These are phyloP conservation scores for Exophiala phaeomuriformis DNA, from an alignment of 2,329 filamentous ascomycete species.

Conservation along the genomic window DNA sequence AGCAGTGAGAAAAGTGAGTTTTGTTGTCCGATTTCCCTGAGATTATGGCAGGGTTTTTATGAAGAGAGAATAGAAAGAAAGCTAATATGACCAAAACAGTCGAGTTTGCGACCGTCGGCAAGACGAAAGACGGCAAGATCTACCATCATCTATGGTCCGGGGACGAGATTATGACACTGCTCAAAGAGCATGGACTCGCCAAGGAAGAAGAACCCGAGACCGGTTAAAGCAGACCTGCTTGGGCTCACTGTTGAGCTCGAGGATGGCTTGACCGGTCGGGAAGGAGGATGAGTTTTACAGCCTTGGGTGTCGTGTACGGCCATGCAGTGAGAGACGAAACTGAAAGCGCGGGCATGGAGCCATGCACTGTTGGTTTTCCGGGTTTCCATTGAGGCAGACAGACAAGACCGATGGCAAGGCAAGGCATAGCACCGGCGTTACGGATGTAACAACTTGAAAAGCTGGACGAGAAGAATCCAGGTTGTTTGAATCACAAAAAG, in stretches of 20 bases:
- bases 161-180: constrained; percentile 86
- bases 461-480: neutral
- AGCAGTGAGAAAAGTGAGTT: constrained; percentile 96
- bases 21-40: too few species aligned
- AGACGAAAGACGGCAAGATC: constrained; percentile 90
- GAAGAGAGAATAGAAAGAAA: neutral
- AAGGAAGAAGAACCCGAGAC: constrained; percentile 70
- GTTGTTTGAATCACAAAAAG: too few species aligned
- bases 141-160: constrained; percentile 97
- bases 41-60: constrained; percentile 3
- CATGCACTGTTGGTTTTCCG: too few species aligned
- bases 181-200: constrained; percentile 92
- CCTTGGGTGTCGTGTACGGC: too few species aligned
- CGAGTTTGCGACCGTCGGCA: constrained; percentile 95
- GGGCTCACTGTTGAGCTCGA: too few species aligned
- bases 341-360: too few species aligned
- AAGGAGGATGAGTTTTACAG: too few species aligned
- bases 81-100: constrained; percentile 49
- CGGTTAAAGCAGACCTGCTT: constrained; percentile 28
- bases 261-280: too few species aligned
- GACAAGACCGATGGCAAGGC: constrained; percentile 2
- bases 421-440: constrained; percentile 24
- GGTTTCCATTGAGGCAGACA: neutral
- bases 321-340: too few species aligned
- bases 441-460: constrained; percentile 2